Evolutionary conservation across 352 stramenopile species (phyloP).

Genomic region (Phytopythium litorale): DNA sequence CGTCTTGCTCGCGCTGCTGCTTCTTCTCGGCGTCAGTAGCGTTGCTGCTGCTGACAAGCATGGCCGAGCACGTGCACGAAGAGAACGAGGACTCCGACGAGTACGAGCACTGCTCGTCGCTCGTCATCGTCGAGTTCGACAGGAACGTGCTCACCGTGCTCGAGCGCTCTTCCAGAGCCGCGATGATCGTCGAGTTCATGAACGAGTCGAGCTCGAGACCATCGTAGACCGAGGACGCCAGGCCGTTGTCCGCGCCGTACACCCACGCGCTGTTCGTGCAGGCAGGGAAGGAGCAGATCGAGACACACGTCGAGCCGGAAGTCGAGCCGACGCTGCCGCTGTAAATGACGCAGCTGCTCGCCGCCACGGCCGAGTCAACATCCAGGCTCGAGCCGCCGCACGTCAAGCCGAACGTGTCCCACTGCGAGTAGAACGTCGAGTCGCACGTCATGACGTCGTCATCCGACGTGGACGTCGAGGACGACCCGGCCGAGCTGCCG

Average conservation of each 20-base stretch:
- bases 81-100: conserved; percentile 60
- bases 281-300: conserved; percentile 73
- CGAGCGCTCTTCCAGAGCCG: conserved; percentile 31
- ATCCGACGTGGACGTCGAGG: conserved; percentile 21
- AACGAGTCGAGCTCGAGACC: conserved; percentile 50
- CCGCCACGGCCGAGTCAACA: conserved; percentile 42
- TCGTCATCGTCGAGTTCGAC: conserved; percentile 58
- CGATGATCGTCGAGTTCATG: conserved; percentile 40
- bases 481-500: conserved; percentile 3
- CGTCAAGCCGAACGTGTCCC: conserved; percentile 60
- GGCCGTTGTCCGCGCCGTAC: conserved; percentile 56
- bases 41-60: conserved; percentile 33
- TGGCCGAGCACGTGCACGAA: conserved; percentile 59
- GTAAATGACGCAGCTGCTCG: conserved; percentile 73
- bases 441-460: conserved; percentile 52
- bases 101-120: conserved; percentile 59
- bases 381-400: conserved; percentile 47
- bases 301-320: conserved; percentile 60
- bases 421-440: conserved; percentile 75
- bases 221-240: conserved; percentile 65
- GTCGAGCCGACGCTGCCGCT: conserved; percentile 48
- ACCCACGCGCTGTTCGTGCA: conserved; percentile 57
- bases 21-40: conserved; percentile 54
- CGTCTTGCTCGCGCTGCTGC: conserved; percentile 41
- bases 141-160: conserved; percentile 41